Percentiles rank a stretch among this genome's conserved stretches.
Evolutionary conservation across 768 basidiomycete genomes (phyloP).

Genomic region (Suillus brevipes): DNA sequence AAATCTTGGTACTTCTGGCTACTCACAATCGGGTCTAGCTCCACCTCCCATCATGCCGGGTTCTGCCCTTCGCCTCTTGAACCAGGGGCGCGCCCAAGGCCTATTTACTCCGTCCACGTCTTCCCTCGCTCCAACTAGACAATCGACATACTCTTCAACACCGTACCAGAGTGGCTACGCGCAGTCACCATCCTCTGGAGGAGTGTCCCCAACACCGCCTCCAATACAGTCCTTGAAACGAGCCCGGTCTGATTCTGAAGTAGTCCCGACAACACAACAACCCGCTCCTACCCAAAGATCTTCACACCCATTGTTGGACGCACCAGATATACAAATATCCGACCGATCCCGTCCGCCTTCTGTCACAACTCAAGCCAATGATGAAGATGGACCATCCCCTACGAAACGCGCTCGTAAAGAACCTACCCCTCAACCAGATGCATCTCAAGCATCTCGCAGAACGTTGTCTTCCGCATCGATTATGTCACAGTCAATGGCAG

Average conservation of each 20-base stretch:
- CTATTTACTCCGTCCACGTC: slow-evolving; percentile 85
- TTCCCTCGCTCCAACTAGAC: slow-evolving; percentile 44
- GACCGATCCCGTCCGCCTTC: slow-evolving; percentile 55
- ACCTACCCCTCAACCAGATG: slow-evolving; percentile 35
- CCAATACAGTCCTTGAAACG: slow-evolving; percentile 55
- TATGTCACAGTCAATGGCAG: slow-evolving; percentile 16
- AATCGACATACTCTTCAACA: slow-evolving; percentile 54
- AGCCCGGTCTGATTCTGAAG: slow-evolving; percentile 68
- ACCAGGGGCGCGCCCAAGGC: slow-evolving; percentile 85
- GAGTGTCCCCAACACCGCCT: slow-evolving; percentile 50
- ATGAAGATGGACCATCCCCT: slow-evolving; percentile 66
- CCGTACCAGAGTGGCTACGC: slow-evolving; percentile 48
- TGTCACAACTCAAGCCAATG: slow-evolving; percentile 46
- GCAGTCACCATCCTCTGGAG: slow-evolving; percentile 44
- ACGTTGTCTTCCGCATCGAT: slow-evolving; percentile 9
- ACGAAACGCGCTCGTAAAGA: slow-evolving; percentile 73
- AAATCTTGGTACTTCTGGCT: slow-evolving; percentile 43
- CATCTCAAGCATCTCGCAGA: slow-evolving; percentile 21
- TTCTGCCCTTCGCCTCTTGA: slow-evolving; percentile 78
- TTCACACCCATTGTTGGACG: slow-evolving; percentile 30
- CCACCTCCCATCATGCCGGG: slow-evolving; percentile 88
- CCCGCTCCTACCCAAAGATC: slow-evolving; percentile 16
- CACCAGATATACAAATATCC: slow-evolving; percentile 46
- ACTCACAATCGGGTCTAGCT: slow-evolving; percentile 58
- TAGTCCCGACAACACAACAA: slow-evolving; percentile 26